A percentile compares a stretch with the other conserved stretches of the same genome.
Evolutionary conservation across 129 eudicot genomes (phyloP).

Genomic region (Ambrosia artemisiifolia): DNA sequence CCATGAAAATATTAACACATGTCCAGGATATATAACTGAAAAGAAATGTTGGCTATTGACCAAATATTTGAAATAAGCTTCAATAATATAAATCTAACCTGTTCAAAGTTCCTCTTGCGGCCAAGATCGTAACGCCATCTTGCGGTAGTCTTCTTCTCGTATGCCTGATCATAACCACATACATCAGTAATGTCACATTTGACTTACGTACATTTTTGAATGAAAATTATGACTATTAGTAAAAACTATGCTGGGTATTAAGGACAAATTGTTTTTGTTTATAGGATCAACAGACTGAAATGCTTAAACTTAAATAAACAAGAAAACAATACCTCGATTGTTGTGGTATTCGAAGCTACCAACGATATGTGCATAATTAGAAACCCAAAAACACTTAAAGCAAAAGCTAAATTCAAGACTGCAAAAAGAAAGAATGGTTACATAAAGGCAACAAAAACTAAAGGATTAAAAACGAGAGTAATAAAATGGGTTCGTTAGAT

Average conservation of each 20-base stretch:
- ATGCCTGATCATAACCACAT: constrained; percentile 55
- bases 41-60: constrained; percentile 10
- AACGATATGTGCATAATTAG: constrained; percentile 88
- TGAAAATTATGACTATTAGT: background rate
- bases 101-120: constrained; percentile 85
- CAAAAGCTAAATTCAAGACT: constrained; percentile 90
- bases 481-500: background rate
- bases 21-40: background rate
- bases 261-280: constrained; percentile 7
- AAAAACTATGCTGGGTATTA: background rate
- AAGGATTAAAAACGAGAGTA: background rate
- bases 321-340: constrained; percentile 76
- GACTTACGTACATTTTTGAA: background rate
- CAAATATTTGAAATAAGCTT: background rate
- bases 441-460: background rate
- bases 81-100: constrained; percentile 36
- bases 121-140: constrained; percentile 98
- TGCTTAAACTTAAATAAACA: background rate
- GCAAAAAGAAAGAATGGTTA: constrained; percentile 26
- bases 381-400: constrained; percentile 88
- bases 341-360: constrained; percentile 87
- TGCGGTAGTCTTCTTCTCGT: constrained; percentile 82
- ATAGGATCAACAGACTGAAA: constrained; percentile 1
- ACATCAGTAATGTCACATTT: background rate
- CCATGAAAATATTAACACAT: background rate